These are phyloP conservation scores for Suillus weaverae DNA, from an alignment of 768 basidiomycete genomes.

Conservation along the genomic window DNA sequence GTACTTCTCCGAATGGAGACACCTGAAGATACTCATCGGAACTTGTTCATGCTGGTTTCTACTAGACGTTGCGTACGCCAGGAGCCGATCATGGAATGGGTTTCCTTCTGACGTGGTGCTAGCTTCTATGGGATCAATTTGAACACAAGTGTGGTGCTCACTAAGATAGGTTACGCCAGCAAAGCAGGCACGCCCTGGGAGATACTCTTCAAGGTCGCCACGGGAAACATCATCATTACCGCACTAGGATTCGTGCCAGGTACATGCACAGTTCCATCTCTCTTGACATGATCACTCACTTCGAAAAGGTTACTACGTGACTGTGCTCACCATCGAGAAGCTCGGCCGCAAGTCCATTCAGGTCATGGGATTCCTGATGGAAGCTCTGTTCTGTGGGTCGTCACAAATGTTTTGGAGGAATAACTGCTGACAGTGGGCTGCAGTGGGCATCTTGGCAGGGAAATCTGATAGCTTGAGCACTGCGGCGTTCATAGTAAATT, in stretches of 20 bases:
- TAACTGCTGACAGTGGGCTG: background rate
- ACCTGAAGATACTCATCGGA: slow-evolving; percentile 64
- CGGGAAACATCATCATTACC: slow-evolving; percentile 71
- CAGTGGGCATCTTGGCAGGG: slow-evolving; percentile 70
- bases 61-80: slow-evolving; percentile 61
- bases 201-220: slow-evolving; percentile 64
- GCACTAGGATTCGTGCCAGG: slow-evolving; percentile 77
- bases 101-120: background rate
- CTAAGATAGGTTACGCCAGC: slow-evolving; percentile 70
- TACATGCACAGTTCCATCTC: slow-evolving; percentile 20
- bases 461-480: slow-evolving; percentile 57
- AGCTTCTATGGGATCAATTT: slow-evolving; percentile 78
- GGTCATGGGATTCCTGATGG: slow-evolving; percentile 68
- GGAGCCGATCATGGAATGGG: slow-evolving; percentile 13
- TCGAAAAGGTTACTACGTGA: slow-evolving; percentile 61
- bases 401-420: slow-evolving; percentile 9
- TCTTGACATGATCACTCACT: background rate
- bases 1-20: slow-evolving; percentile 76
- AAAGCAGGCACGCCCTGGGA: slow-evolving; percentile 57
- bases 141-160: slow-evolving; percentile 77
- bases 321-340: slow-evolving; percentile 68
- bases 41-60: slow-evolving; percentile 75
- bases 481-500: slow-evolving; percentile 67
- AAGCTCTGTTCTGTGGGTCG: slow-evolving; percentile 62
- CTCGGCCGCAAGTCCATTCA: slow-evolving; percentile 78